Base-by-base conservation (phyloP, 768 basidiomycete genomes). In the Pleurotus tuoliensis region DNA sequence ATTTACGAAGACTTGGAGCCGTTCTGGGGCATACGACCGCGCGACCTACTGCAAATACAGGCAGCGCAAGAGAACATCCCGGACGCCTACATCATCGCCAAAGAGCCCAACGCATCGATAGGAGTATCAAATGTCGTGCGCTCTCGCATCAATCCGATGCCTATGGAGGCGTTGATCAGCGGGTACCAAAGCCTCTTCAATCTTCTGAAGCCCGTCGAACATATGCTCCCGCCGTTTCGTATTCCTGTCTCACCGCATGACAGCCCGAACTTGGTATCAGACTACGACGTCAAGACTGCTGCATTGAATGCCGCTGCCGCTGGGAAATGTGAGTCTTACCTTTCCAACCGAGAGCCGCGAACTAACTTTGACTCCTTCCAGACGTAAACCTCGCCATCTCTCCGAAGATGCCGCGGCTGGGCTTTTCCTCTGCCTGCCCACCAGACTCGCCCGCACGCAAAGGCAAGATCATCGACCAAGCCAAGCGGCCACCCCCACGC, bases 1-100 rank as follows among this genome's bases (percentile, higher is more conserved):
- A 82, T 94, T 25, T 66, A 79, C 52, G 71, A 77, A 47, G 93
- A 96, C 68, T 72, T 97, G 16, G 83, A 82, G 48, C 92, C 90
- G 0, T 96, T 89, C 69, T 93, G 88, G 85, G 76, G 81, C 1
- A 74, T 94, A 59, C 62, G 71, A 27, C 76, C 77, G 5, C 54
- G 47, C 5, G 75, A 75, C 37, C 60, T 79, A 27, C 72, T 68
- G 39, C 58, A 56, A 12, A 68, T 75, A 5, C 69, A 74, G 57
- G 51, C 59, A 9, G 72, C 72, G 0, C 72, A 73, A 70, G 76
- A 76, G 59, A 68, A 57, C 4, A 67, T 75, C 39, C 60, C 59
- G 9, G 73, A 78, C 57, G 67, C 76, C 5, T 77, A 69, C 56
- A 76, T 74, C 0, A 62, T 78, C 30, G 75, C 73, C 8, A 75